Evolutionary conservation across 495 filamentous ascomycete species (phyloP).

Genomic region (Staphylotrichum longicolle): DNA sequence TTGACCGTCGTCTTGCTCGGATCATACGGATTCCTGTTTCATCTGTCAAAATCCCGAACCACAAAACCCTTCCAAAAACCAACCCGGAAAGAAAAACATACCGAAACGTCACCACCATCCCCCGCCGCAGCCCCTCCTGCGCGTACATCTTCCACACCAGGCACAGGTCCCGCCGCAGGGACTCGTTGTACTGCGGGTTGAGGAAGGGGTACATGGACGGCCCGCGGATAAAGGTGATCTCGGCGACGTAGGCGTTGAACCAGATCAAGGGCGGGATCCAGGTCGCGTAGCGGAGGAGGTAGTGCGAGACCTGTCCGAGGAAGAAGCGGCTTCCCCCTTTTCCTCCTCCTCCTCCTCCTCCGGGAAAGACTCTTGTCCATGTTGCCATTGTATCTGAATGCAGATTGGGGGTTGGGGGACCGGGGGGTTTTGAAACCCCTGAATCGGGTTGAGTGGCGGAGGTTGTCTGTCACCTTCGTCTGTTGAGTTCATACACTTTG

Average conservation of each 20-base stretch:
- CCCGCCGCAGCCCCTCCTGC: constrained; percentile 44
- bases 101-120: constrained; percentile 57
- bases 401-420: background rate
- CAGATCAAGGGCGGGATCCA: constrained; percentile 63
- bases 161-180: constrained; percentile 53
- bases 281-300: constrained; percentile 54
- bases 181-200: constrained; percentile 61
- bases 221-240: constrained; percentile 63
- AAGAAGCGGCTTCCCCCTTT: constrained; percentile 9
- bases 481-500: background rate
- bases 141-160: constrained; percentile 50
- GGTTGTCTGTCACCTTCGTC: background rate
- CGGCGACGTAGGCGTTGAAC: constrained; percentile 61
- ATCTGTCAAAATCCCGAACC: background rate
- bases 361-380: constrained; percentile 31
- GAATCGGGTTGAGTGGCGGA: background rate
- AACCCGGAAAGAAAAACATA: constrained; percentile 17
- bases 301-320: constrained; percentile 40
- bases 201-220: constrained; percentile 76
- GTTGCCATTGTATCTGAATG: constrained; percentile 19
- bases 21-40: constrained; percentile 59
- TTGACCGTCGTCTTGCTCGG: constrained; percentile 63
- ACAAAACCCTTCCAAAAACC: background rate
- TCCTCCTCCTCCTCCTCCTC: constrained; percentile 19
- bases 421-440: too few species aligned